These are phyloP conservation scores for Aspergillus baeticus DNA, from an alignment of 495 filamentous ascomycete species.

Conservation along the genomic window DNA sequence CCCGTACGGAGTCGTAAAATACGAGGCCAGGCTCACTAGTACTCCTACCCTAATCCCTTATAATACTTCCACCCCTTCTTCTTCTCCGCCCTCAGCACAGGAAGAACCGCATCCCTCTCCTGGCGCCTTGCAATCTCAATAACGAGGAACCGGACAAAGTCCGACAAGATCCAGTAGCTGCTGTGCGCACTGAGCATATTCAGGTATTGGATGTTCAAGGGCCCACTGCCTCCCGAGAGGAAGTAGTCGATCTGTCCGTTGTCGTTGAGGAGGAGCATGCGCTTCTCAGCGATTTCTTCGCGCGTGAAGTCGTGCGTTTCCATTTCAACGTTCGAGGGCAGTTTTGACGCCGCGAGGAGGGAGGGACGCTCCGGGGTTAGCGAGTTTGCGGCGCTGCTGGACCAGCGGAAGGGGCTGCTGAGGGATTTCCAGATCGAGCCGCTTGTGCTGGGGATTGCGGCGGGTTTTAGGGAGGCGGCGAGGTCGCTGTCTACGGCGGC, in stretches of 20 bases:
- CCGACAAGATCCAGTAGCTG: conserved; percentile 83
- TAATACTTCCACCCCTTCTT: conserved; percentile 48
- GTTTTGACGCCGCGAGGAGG: conserved; percentile 44
- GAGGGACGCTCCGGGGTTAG: conserved; percentile 36
- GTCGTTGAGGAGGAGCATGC: conserved; percentile 85
- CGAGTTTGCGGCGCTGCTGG: conserved; percentile 21
- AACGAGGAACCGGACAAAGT: conserved; percentile 85
- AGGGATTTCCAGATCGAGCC: conserved; percentile 66
- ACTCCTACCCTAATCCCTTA: conserved; percentile 29
- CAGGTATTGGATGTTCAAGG: conserved; percentile 90
- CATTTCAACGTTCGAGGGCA: conserved; percentile 89
- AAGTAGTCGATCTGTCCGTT: conserved; percentile 94
- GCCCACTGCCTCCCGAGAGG: conserved; percentile 72
- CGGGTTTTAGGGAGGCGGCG: conserved; percentile 70
- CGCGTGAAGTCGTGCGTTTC: conserved; percentile 93
- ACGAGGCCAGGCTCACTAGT: too few species aligned
- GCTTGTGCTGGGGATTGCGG: conserved; percentile 71
- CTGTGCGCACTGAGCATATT: conserved; percentile 98
- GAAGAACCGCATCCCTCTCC: conserved; percentile 65
- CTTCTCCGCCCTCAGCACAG: conserved; percentile 75
- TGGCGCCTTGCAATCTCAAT: conserved; percentile 77
- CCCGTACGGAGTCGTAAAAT: too few species aligned
- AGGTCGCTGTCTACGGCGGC: conserved; percentile 82
- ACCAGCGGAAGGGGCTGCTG: conserved; percentile 61
- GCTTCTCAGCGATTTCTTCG: conserved; percentile 89